These are phyloP conservation scores for Hyaloscypha finlandica DNA, from an alignment of 495 filamentous ascomycete genomes.

Conservation along the genomic window DNA sequence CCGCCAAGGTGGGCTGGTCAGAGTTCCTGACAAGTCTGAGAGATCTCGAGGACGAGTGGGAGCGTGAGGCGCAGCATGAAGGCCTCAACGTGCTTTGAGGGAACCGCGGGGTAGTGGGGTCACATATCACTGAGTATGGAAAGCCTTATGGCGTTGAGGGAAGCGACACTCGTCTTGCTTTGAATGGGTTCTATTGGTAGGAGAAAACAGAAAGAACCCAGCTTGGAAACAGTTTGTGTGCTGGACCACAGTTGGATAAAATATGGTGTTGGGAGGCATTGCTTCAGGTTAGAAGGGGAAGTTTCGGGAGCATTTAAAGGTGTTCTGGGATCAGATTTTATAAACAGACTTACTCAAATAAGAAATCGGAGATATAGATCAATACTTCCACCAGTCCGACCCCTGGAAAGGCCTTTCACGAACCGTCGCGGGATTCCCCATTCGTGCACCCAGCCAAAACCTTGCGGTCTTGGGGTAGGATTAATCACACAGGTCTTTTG, in stretches of 20 bases:
- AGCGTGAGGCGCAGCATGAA: conserved; percentile 17
- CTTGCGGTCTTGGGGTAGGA: background rate
- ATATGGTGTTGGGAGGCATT: conserved; percentile 6
- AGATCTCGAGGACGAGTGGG: conserved; percentile 27
- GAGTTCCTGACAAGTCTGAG: conserved; percentile 20
- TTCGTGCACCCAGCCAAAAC: background rate
- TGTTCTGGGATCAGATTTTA: conserved; percentile 1
- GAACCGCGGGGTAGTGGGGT: background rate
- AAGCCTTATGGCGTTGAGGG: background rate
- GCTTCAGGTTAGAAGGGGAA: background rate
- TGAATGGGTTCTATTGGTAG: background rate
- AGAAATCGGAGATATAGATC: background rate
- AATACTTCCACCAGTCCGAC: background rate
- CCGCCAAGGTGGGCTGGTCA: conserved; percentile 15
- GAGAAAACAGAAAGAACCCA: background rate
- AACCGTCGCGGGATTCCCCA: background rate
- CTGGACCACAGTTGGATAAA: background rate
- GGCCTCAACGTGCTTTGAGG: conserved; percentile 13
- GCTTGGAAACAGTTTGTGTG: conserved; percentile 9
- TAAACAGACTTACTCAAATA: background rate
- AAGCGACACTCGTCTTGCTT: background rate
- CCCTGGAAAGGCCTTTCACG: background rate
- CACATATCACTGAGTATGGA: background rate
- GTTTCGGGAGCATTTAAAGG: conserved; percentile 17
- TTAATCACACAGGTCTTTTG: background rate